Percentiles rank a stretch among this genome's conserved stretches.
Evolutionary conservation across 1,139 yeast species (phyloP).

Genomic region (Tardiomyces depauwii): DNA sequence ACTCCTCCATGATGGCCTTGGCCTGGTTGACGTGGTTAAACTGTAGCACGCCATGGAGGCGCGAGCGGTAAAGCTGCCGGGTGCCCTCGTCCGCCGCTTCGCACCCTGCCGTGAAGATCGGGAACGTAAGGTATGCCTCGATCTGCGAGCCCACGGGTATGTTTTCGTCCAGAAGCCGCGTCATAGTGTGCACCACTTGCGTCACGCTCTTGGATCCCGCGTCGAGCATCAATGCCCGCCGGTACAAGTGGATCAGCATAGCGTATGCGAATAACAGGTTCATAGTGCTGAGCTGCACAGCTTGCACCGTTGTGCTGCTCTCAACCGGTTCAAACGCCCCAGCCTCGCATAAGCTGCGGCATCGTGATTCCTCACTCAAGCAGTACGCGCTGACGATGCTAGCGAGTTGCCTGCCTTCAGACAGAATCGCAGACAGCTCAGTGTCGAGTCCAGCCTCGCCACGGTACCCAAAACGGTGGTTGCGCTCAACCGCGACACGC

Average conservation of each 20-base stretch:
- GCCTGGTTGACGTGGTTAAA: slow-evolving; percentile 36
- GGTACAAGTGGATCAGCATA: slow-evolving; percentile 39
- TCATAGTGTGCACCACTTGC: slow-evolving; percentile 32
- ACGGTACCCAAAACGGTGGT: neutral
- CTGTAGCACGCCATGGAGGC: slow-evolving; percentile 36
- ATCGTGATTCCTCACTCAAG: neutral
- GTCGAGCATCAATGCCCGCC: slow-evolving; percentile 38
- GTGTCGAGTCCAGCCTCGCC: neutral
- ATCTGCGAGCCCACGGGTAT: slow-evolving; percentile 38
- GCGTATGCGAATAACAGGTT: slow-evolving; percentile 40
- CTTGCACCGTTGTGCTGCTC: no score
- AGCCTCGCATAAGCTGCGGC: neutral
- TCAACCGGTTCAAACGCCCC: no score
- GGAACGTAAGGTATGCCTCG: slow-evolving; percentile 42
- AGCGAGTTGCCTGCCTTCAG: neutral
- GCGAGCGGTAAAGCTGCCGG: slow-evolving; percentile 26
- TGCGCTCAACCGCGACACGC: slow-evolving; percentile 10
- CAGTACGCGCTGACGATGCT: neutral
- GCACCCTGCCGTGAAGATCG: slow-evolving; percentile 44
- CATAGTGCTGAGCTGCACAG: slow-evolving; percentile 32
- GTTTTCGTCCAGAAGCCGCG: slow-evolving; percentile 25
- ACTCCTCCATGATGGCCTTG: slow-evolving; percentile 34
- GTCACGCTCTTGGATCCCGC: slow-evolving; percentile 36
- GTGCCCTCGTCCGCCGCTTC: slow-evolving; percentile 33
- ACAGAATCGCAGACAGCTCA: slow-evolving; percentile 1